These are phyloP conservation scores for Calonectria pseudoreteaudii DNA, from an alignment of 2,329 filamentous ascomycete genomes.

Conservation along the genomic window DNA sequence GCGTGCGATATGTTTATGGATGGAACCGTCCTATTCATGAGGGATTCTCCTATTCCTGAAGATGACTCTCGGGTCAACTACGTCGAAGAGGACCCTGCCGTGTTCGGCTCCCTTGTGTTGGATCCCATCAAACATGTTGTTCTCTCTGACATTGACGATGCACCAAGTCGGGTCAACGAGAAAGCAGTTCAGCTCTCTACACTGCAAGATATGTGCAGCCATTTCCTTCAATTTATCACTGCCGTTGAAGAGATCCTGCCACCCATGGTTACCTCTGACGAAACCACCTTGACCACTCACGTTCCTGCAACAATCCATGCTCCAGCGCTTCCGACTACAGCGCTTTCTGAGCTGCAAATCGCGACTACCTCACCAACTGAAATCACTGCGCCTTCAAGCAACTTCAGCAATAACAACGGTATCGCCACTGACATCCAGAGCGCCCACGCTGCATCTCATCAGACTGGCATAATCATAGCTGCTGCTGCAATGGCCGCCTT, in stretches of 20 bases:
- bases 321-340: neutral
- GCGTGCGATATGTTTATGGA: neutral
- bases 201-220: neutral
- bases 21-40: neutral
- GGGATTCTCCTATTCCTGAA: neutral
- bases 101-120: neutral
- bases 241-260: no score
- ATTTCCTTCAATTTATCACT: neutral
- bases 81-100: neutral
- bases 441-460: neutral
- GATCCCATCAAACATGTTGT: neutral
- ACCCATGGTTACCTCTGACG: neutral
- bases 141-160: neutral
- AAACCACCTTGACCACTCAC: neutral
- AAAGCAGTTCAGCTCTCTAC: no score
- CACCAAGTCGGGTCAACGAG: no score
- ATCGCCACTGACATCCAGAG: neutral
- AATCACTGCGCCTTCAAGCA: neutral
- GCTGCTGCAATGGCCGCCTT: neutral
- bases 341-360: neutral
- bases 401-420: neutral
- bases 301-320: neutral
- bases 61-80: neutral
- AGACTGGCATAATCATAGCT: neutral
- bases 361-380: neutral